These are phyloP conservation scores for Conidiobolus incongruus DNA, from an alignment of 371 early-diverging fungal genomes.

Conservation along the genomic window DNA sequence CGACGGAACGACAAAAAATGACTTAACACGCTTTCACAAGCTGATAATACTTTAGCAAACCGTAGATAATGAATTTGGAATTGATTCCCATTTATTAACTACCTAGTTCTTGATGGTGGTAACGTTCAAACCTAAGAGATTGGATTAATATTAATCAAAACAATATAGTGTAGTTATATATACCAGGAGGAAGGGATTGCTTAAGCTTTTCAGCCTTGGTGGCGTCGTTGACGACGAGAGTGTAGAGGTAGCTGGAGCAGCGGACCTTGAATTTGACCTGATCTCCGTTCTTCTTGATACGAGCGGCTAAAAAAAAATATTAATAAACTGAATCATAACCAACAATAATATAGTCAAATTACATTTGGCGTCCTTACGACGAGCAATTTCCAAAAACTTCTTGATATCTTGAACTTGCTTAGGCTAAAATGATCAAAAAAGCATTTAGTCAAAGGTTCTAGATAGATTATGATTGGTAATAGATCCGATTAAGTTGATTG, in stretches of 20 bases:
- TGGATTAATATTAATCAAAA: neutral
- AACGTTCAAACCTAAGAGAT: neutral
- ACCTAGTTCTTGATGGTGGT: neutral
- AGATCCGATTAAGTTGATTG: too few species aligned
- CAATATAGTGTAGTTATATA: conserved; percentile 7
- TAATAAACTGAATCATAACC: too few species aligned
- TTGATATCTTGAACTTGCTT: conserved; percentile 95
- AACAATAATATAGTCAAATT: too few species aligned
- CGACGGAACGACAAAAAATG: too few species aligned
- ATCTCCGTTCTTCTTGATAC: conserved; percentile 92
- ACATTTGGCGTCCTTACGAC: conserved; percentile 90
- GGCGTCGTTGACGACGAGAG: conserved; percentile 84
- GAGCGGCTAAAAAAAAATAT: conserved; percentile 61
- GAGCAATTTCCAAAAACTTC: conserved; percentile 88
- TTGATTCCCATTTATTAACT: too few species aligned
- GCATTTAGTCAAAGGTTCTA: too few species aligned
- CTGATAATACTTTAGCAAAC: too few species aligned
- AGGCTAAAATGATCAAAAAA: too few species aligned
- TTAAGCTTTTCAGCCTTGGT: conserved; percentile 92
- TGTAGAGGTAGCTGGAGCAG: conserved; percentile 94
- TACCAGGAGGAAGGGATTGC: conserved; percentile 76
- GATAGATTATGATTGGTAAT: too few species aligned
- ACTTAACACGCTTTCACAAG: too few species aligned
- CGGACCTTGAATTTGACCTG: conserved; percentile 97
- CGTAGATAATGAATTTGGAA: too few species aligned